phyloP scores from a whole-genome alignment of 148 eudicot genomes.

The Cornus controversa region DNA sequence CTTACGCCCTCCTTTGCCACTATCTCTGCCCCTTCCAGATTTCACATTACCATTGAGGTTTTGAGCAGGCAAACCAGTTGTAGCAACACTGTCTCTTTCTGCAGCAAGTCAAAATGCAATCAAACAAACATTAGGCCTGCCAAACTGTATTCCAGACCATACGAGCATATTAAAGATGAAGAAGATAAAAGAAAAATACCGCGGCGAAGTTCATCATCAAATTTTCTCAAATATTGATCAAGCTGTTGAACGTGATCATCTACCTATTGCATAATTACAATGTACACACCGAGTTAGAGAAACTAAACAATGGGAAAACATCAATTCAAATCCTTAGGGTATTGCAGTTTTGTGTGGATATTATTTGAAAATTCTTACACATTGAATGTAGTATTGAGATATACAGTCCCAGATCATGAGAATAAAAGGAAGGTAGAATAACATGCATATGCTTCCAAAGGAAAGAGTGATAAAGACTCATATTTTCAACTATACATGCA shows the following conservation, averaged over 20 bases:
- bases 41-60: slow-evolving; percentile 47
- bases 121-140: neutral
- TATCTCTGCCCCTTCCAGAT: slow-evolving; percentile 59
- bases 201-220: slow-evolving; percentile 77
- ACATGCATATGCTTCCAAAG: neutral
- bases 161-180: neutral
- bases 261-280: slow-evolving; percentile 48
- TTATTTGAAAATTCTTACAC: too few species aligned
- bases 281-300: neutral
- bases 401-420: too few species aligned
- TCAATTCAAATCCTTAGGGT: neutral
- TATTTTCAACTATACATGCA: neutral
- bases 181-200: slow-evolving; percentile 40
- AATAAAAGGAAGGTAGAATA: neutral
- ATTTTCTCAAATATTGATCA: slow-evolving; percentile 80
- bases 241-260: slow-evolving; percentile 93
- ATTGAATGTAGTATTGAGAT: too few species aligned
- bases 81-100: slow-evolving; percentile 65
- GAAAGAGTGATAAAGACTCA: neutral
- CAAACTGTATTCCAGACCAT: neutral
- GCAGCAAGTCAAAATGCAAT: slow-evolving; percentile 18
- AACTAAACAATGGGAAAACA: neutral
- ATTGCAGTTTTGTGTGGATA: neutral
- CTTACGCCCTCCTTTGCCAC: slow-evolving; percentile 90
- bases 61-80: slow-evolving; percentile 49